Percentiles rank a stretch among this genome's conserved stretches.
These are phyloP conservation scores for Phytophthora chlamydospora DNA, from an alignment of 352 stramenopile genomes.

Conservation along the genomic window DNA sequence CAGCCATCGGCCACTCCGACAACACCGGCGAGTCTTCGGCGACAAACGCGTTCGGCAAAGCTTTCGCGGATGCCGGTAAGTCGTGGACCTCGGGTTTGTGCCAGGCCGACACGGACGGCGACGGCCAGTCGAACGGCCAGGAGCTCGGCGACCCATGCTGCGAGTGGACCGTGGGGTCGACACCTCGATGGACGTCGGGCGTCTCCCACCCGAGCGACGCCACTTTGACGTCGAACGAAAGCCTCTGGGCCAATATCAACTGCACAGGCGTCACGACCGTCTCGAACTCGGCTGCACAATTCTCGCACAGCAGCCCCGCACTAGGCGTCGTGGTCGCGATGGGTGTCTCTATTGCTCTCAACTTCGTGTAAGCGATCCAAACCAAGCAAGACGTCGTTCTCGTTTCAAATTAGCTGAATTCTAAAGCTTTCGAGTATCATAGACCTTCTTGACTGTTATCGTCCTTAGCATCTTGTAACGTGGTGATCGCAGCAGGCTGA, in stretches of 20 bases:
- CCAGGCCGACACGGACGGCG: slow-evolving; percentile 54
- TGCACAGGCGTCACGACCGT: slow-evolving; percentile 17
- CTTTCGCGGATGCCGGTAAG: slow-evolving; percentile 36
- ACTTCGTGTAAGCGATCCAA: background rate
- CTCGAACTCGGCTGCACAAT: slow-evolving; percentile 7
- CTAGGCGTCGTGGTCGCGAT: background rate
- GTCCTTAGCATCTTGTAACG: too few species aligned
- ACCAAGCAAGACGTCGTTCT: background rate
- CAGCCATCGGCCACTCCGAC: slow-evolving; percentile 42
- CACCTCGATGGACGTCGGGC: slow-evolving; percentile 19
- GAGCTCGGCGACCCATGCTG: slow-evolving; percentile 83
- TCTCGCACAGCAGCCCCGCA: background rate
- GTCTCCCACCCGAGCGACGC: slow-evolving; percentile 36
- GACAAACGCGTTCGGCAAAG: slow-evolving; percentile 41
- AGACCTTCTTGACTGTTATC: too few species aligned
- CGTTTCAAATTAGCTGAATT: too few species aligned
- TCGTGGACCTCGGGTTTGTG: slow-evolving; percentile 49
- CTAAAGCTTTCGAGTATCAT: too few species aligned
- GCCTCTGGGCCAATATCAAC: slow-evolving; percentile 17
- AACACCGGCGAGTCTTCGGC: slow-evolving; percentile 9
- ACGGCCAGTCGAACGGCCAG: slow-evolving; percentile 80
- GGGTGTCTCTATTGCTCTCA: background rate
- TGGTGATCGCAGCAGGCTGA: too few species aligned
- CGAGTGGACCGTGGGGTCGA: slow-evolving; percentile 16
- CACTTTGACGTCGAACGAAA: slow-evolving; percentile 30